phyloP scores from a whole-genome alignment of 2,329 filamentous ascomycete species.

The Colletotrichum tofieldiae region DNA sequence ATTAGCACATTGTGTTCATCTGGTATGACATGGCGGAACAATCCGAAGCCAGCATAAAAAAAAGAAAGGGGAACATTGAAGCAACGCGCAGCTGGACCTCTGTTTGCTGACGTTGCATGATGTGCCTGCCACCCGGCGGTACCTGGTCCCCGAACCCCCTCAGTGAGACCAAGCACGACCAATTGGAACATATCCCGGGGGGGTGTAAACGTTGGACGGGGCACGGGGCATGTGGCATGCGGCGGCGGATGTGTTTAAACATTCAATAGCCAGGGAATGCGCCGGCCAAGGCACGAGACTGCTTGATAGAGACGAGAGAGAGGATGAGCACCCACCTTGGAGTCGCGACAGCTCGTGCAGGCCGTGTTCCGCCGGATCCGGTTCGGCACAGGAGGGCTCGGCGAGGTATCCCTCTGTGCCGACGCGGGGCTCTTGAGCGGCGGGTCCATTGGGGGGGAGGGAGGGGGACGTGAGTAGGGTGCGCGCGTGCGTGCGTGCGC shows the following conservation, averaged over 20 bases:
- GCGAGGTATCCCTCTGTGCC: constrained; percentile 32
- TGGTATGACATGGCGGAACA: neutral
- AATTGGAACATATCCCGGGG: constrained; percentile 31
- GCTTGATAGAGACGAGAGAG: neutral
- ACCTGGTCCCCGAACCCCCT: constrained; percentile 1
- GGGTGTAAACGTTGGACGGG: neutral
- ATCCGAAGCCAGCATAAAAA: neutral
- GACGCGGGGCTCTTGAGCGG: constrained; percentile 40
- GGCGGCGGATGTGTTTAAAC: neutral
- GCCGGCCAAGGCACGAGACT: constrained; percentile 4
- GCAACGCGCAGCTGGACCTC: neutral
- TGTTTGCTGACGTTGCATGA: constrained; percentile 16
- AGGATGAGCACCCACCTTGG: constrained; percentile 53
- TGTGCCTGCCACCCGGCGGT: constrained; percentile 10
- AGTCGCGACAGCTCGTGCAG: constrained; percentile 52
- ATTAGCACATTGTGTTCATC: constrained; percentile 11
- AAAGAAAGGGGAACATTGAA: neutral
- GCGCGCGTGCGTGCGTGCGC: constrained; percentile 31
- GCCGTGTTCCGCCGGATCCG: constrained; percentile 52
- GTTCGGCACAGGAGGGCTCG: constrained; percentile 42
- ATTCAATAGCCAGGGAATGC: neutral
- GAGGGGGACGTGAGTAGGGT: constrained; percentile 3
- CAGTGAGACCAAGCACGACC: constrained; percentile 1
- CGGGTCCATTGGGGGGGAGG: constrained; percentile 24
- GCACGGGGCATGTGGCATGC: neutral